These are phyloP conservation scores for Cutaneotrichosporon cutaneum DNA, from an alignment of 1,284 basidiomycete genomes.

Conservation along the genomic window DNA sequence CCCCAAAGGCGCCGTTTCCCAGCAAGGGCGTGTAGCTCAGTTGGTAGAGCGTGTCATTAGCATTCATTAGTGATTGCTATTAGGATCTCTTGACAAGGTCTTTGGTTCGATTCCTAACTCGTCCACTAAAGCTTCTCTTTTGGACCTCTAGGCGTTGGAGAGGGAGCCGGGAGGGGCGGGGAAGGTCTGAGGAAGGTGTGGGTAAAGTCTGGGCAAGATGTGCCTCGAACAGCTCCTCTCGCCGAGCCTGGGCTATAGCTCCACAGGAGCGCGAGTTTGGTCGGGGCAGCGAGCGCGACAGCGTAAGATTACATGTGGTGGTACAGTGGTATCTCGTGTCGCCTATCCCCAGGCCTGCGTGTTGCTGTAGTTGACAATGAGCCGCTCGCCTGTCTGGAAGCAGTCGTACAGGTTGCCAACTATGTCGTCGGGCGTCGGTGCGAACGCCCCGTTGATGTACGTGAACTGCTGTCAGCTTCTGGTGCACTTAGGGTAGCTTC, in stretches of 20 bases:
- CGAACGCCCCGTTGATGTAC: slow-evolving; percentile 97
- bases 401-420: slow-evolving; percentile 83
- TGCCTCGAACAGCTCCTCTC: too few relatives aligned
- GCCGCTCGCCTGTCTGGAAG: slow-evolving; percentile 85
- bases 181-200: too few relatives aligned
- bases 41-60: slow-evolving; percentile 2
- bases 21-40: slow-evolving; percentile 1
- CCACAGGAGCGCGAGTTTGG: too few relatives aligned
- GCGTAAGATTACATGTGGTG: neutral
- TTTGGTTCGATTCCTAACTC: slow-evolving; percentile 1
- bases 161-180: neutral
- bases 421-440: slow-evolving; percentile 87
- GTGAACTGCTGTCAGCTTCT: slow-evolving; percentile 68
- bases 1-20: neutral
- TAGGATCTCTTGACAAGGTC: neutral
- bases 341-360: slow-evolving; percentile 46
- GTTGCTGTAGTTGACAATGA: slow-evolving; percentile 83
- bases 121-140: neutral
- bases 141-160: neutral
- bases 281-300: neutral
- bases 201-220: too few relatives aligned
- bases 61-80: neutral
- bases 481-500: neutral
- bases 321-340: neutral
- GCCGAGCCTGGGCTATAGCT: too few relatives aligned